phyloP scores from a whole-genome alignment of 164 flowering plant genomes.

The Stephania japonica region DNA sequence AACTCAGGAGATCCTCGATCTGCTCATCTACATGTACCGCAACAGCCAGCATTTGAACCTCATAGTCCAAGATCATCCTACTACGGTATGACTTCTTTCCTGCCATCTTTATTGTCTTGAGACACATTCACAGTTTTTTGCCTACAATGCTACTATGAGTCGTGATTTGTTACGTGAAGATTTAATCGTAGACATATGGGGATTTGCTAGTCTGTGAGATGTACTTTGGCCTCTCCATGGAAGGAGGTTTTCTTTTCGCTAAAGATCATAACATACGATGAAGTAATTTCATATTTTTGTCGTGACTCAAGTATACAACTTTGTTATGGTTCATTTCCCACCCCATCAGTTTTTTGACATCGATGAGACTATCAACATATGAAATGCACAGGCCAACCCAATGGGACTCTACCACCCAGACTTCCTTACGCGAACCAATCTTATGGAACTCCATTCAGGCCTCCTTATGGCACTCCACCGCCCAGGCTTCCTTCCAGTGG shows the following conservation, averaged over 20 bases:
- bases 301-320: not conserved
- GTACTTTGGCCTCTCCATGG: too few species aligned
- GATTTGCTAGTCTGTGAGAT: too few species aligned
- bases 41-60: conserved; percentile 9
- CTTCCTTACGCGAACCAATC: too few species aligned
- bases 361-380: not conserved
- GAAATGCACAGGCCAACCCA: not conserved
- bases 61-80: conserved; percentile 10
- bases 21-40: conserved; percentile 14
- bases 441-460: not conserved
- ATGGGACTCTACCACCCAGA: too few species aligned
- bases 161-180: too few species aligned
- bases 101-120: not conserved
- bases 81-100: conserved; percentile 16
- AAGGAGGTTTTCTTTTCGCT: too few species aligned
- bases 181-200: not conserved
- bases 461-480: conserved; percentile 11
- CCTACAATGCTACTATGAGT: too few species aligned
- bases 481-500: conserved; percentile 17
- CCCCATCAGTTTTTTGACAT: not conserved
- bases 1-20: conserved; percentile 4
- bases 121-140: too few species aligned
- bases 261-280: not conserved
- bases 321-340: not conserved
- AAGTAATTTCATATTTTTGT: not conserved